phyloP scores from a whole-genome alignment of 140 eudicot species.

The Anethum foeniculum region DNA sequence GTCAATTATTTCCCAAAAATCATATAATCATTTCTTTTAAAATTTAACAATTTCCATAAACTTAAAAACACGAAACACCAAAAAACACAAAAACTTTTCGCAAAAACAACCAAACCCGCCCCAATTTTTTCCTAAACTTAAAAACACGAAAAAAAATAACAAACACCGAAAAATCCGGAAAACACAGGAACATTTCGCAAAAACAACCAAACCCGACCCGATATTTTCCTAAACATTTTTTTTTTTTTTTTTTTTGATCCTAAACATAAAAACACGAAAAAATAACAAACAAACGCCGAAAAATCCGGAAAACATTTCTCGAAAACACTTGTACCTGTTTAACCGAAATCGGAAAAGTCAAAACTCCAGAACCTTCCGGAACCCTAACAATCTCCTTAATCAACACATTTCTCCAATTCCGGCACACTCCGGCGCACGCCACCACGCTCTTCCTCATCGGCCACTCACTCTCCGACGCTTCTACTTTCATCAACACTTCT shows the following conservation, averaged over 20 bases:
- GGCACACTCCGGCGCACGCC: slow-evolving; percentile 75
- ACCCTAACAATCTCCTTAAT: slow-evolving; percentile 52
- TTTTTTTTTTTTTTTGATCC: too few species aligned
- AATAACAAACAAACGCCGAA: neutral
- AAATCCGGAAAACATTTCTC: neutral
- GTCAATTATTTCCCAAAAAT: too few species aligned
- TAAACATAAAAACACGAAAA: neutral
- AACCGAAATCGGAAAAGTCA: slow-evolving; percentile 72
- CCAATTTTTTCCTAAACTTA: neutral
- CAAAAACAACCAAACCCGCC: too few species aligned
- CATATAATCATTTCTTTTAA: too few species aligned
- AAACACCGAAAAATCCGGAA: neutral
- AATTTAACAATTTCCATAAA: neutral
- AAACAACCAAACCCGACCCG: too few species aligned
- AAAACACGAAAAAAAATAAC: neutral
- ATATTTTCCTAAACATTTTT: too few species aligned
- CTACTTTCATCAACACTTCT: slow-evolving; percentile 55
- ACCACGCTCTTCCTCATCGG: slow-evolving; percentile 61
- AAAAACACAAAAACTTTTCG: too few species aligned
- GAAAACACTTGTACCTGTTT: slow-evolving; percentile 47
- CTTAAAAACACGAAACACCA: too few species aligned
- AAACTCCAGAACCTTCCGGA: slow-evolving; percentile 48
- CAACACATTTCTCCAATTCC: slow-evolving; percentile 69
- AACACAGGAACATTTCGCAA: too few species aligned
- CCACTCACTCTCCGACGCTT: slow-evolving; percentile 58